Evolutionary conservation across 2,329 filamentous ascomycete species (phyloP), one percentile per base, ranked within the genome.

Genomic region (Penicillium hordei): DNA sequence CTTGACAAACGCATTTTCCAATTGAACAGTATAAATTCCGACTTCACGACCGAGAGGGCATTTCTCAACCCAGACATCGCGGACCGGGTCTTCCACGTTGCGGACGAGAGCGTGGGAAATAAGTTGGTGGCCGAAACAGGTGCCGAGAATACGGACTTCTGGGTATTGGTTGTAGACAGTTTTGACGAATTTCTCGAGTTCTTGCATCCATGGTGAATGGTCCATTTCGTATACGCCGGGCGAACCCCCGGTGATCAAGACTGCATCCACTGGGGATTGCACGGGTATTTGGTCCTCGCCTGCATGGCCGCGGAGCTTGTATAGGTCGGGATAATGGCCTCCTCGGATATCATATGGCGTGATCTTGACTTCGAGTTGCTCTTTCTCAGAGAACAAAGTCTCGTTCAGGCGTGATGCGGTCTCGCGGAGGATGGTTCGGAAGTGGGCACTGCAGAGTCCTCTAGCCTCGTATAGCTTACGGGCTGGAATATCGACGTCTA

Each of bases 91-190:
- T 4, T 65, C 48, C 1, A 58, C 55, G 38, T 56, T 55, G 38
- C 63, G 65, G 15, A 67, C 59, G n/a, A 67, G 57, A 13, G 60
- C 58, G 56, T 67, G 63, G 12, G 63, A 63, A 38, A 72, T 64
- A 15, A 72, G 57, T 57, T 72, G 70, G 48, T 72, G 70, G 0
- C 70, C 72, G 59, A 73, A 75, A 52, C 72, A 75, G 2, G 71
- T 72, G 9, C 72, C 72, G 46, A 74, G 67, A 7, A 73, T 59
- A 17, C 68, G 69, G 4, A 75, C 70, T 23, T 67, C 40, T 2
- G 71, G 67, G 48, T 68, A 72, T 0, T 65, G 36, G 0, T 43
- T 50, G 52, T 67, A 72, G 0, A 74, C 67, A 0, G 45, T 65
- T 7, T 62, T 60, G 23, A 75, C 58, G 27, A 68, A 75, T 2